phyloP scores from a whole-genome alignment of 2,329 filamentous ascomycete genomes.

The Lachnellula suecica region DNA sequence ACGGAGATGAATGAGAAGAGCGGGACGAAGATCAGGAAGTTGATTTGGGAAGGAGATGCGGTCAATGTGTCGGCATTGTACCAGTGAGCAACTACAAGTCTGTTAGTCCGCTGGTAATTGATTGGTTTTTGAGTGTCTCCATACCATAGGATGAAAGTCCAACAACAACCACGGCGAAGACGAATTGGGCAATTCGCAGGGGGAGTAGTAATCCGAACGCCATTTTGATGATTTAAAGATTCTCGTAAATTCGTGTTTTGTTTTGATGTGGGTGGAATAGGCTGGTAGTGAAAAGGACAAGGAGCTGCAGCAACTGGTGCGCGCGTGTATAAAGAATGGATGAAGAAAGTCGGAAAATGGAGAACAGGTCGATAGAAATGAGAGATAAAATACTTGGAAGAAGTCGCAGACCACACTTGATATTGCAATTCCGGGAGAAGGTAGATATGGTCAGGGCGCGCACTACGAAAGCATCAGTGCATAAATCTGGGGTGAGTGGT shows the following conservation, averaged over 20 bases:
- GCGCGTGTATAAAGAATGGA: conserved; percentile 19
- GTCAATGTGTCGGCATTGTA: conserved; percentile 55
- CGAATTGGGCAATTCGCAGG: conserved; percentile 45
- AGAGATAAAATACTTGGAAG: conserved; percentile 6
- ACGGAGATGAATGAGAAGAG: conserved; percentile 55
- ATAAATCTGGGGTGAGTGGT: conserved; percentile 17
- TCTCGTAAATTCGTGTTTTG: background rate
- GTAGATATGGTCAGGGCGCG: conserved; percentile 5
- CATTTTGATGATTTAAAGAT: conserved; percentile 32
- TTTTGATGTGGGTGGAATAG: no score
- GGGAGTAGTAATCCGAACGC: conserved; percentile 40
- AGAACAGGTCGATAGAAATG: conserved; percentile 4
- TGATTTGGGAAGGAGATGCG: conserved; percentile 54
- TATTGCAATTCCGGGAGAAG: conserved; percentile 20
- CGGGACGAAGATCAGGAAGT: conserved; percentile 56
- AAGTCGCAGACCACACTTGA: conserved; percentile 23
- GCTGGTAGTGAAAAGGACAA: background rate
- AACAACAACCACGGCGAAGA: conserved; percentile 46
- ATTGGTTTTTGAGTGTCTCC: background rate
- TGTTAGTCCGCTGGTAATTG: conserved; percentile 21
- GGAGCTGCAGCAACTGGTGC: conserved; percentile 22
- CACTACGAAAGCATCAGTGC: conserved; percentile 10
- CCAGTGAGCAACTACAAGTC: conserved; percentile 55
- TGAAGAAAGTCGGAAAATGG: conserved; percentile 4
- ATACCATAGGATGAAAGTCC: conserved; percentile 50